A percentile compares a stretch with the other conserved stretches of the same genome.
These are phyloP conservation scores for Sindora glabra DNA, from an alignment of 306 rosid species.

Conservation along the genomic window DNA sequence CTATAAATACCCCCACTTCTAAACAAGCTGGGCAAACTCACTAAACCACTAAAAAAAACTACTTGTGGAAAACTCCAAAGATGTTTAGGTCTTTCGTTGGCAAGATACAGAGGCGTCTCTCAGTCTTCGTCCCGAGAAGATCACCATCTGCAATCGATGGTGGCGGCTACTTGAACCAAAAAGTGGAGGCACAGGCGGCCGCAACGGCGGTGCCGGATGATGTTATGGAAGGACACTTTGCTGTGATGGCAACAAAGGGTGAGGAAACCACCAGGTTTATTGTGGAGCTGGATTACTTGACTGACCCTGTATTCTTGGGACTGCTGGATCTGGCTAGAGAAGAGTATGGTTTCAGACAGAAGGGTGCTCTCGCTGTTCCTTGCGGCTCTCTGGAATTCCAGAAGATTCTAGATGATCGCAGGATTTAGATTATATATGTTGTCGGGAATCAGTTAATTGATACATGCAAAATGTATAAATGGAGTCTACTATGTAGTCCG, in stretches of 20 bases:
- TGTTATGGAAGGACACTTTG: slow-evolving; percentile 49
- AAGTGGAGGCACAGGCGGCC: background rate
- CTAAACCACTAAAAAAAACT: background rate
- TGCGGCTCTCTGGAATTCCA: slow-evolving; percentile 47
- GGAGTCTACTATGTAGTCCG: no score
- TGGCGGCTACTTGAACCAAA: slow-evolving; percentile 7
- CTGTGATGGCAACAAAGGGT: slow-evolving; percentile 49
- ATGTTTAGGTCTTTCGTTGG: slow-evolving; percentile 25
- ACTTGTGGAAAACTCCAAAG: background rate
- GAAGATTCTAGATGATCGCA: slow-evolving; percentile 38
- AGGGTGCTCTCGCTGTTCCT: slow-evolving; percentile 62
- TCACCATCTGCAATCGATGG: slow-evolving; percentile 11
- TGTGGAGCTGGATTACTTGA: slow-evolving; percentile 38
- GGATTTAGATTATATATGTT: no score
- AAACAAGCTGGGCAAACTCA: background rate
- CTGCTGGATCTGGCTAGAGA: slow-evolving; percentile 48
- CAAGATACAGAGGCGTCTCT: slow-evolving; percentile 36
- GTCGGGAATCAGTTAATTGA: background rate
- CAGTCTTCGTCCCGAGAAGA: slow-evolving; percentile 20
- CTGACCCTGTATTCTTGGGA: slow-evolving; percentile 47
- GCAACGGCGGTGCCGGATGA: slow-evolving; percentile 18
- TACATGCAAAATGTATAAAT: no score
- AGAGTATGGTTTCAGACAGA: slow-evolving; percentile 54
- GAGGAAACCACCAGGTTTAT: slow-evolving; percentile 46
- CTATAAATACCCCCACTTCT: slow-evolving; percentile 3